These are phyloP conservation scores for Pseudogymnoascus destructans DNA, from an alignment of 2,329 filamentous ascomycete genomes.

Conservation along the genomic window DNA sequence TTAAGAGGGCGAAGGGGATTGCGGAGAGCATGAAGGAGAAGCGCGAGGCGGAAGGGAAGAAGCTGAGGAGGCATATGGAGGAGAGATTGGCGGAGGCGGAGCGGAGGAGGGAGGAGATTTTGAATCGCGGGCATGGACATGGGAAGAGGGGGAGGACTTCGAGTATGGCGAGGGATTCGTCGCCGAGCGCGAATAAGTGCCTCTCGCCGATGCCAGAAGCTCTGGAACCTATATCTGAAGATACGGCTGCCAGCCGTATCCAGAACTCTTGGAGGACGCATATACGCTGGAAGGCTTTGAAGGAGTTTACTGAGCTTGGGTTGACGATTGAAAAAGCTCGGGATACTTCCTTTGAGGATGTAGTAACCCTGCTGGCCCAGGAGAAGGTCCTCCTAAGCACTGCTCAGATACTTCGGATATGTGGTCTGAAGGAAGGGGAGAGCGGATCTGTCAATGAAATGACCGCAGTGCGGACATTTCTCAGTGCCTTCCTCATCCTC, in stretches of 20 bases:
- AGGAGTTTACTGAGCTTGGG: conserved; percentile 51
- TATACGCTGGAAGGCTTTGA: conserved; percentile 44
- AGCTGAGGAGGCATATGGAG: conserved; percentile 62
- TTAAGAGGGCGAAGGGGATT: conserved; percentile 69
- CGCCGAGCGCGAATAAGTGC: conserved; percentile 35
- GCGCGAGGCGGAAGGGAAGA: conserved; percentile 58
- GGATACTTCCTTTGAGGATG: conserved; percentile 60
- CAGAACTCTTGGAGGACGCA: conserved; percentile 57
- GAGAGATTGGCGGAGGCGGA: conserved; percentile 69
- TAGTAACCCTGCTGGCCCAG: conserved; percentile 53
- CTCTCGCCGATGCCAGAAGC: conserved; percentile 36
- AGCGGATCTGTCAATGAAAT: conserved; percentile 52
- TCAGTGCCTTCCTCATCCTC: conserved; percentile 68
- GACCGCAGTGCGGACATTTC: conserved; percentile 59
- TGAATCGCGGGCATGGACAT: conserved; percentile 36
- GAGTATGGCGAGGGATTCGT: conserved; percentile 32
- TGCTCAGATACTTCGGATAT: conserved; percentile 53
- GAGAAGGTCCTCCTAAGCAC: conserved; percentile 53
- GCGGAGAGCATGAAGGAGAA: conserved; percentile 72
- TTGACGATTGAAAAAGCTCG: conserved; percentile 58
- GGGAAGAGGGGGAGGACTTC: conserved; percentile 40
- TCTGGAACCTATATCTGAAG: conserved; percentile 38
- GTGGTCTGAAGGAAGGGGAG: conserved; percentile 54
- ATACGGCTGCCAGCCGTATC: conserved; percentile 51
- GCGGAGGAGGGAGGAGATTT: conserved; percentile 51